Evolutionary conservation across 1,284 basidiomycete species (phyloP), one percentile per base, ranked within the genome.

Genomic region (Ceratobasidium sp.): DNA sequence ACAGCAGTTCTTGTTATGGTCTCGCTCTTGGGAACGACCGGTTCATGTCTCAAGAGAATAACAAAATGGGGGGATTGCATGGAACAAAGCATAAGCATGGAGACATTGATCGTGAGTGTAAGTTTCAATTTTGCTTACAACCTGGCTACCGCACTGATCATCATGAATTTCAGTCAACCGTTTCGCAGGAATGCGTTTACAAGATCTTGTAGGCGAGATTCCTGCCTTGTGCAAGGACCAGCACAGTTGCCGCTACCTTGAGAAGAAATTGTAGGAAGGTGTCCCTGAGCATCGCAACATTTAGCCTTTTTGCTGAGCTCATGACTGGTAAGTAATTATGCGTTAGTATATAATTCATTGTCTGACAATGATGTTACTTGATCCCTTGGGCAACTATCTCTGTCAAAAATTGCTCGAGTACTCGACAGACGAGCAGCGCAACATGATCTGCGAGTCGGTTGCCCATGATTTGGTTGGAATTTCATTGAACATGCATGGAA

Each of bases 401-500:
- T 98, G 97, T 83, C 98, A 99, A 83, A 98, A 99, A 84, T 88
- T 99, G 70, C 85, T 99, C 77, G 98, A 99, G 83, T 97, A 91
- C 82, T 96, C 96, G 41, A 98, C 96, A 16, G 97, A 99, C 79
- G 98, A 99, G 79, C 98, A 99, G 81, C 90, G 98, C 75, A 97
- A 96, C 80, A 87, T 96, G 59, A 98, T 99, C 75, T 98, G 98
- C 82, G 97, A 99, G 82, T 96, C 95, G 26, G 97, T 99, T 63
- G 95, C 96, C 43, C 92, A 95, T 79, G 98, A 99, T 78, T 87
- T 99, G 63, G 98, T 99, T 78, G 95, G 93, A 79, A 99, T 99
- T 80, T 98, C 96, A 54, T 87, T 99, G 78, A 99, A 99, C 84
- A 99, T 99, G 98, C 98, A 99, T 83, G 98, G 98, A 49, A 99